Base-by-base conservation (phyloP, 2,329 filamentous ascomycete genomes). In the Torrubiella hemipterigena region DNA sequence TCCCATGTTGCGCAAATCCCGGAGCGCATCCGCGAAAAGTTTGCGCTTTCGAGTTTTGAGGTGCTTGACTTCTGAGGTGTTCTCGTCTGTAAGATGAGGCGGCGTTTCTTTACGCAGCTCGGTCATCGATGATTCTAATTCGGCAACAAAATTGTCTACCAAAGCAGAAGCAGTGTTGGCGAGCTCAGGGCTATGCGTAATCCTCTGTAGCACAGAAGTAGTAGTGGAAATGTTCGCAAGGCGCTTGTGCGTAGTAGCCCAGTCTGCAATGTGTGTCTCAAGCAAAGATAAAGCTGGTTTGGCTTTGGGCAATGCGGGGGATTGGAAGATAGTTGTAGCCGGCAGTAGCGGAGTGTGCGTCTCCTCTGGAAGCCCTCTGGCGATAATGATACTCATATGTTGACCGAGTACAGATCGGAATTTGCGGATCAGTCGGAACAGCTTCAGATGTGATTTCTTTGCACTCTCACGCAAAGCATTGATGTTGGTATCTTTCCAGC, bases 401-500 rank as follows among this genome's bases (percentile, higher is more conserved):
- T 87, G 81, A 14, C 76, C 76, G 13, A 98, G 67, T 9, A 93
- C 57, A 13, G 68, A 68, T 25, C 91, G 76, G 57, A 94, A 98
- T 57, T 95, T 96, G 33, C 84, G 73, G 27, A 98, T 81, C 21
- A 94, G 65, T 44, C 83, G 83, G 60, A 94, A 94, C 3, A 98
- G 69, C 54, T 94, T 95, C 46, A 81, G 75, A 49, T 98, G 91
- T 14, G 87, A 95, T 37, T 79, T 80, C 45, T 81, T 79, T 2
- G 91, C 86, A 53, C 89, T 96, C 48, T 95, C 86, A 42, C 79
- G 74, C 12, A 98, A 62, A 1, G 85, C 83, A 29, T 80, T 79
- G 38, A 98, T 93, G 47, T 96, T 98, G 15, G 84, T 94, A 44
- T 98, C 91, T 52, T 93, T 95, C 93, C 93, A 98, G 54, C 86